Conservation (phyloP, 2,329 filamentous ascomycete genomes). For the Aotearoamyces nothofagi region DNA sequence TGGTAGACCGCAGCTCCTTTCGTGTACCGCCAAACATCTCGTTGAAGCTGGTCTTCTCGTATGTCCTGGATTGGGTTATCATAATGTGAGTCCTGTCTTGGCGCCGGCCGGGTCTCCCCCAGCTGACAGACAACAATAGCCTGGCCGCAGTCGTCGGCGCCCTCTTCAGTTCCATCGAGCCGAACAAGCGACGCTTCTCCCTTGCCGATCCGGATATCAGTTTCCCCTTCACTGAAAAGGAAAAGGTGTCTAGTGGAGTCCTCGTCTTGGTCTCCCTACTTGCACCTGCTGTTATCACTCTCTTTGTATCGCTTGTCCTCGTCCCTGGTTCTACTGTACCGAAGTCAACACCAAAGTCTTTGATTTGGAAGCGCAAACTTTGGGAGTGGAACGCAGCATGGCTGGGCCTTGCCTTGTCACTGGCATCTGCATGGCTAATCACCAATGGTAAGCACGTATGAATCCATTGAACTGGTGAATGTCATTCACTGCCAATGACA, state of each 20-base stretch:
- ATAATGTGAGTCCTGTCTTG: constrained; percentile 31
- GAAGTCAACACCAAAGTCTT: constrained; percentile 40
- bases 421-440: constrained; percentile 62
- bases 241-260: constrained; percentile 55
- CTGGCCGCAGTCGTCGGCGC: constrained; percentile 42
- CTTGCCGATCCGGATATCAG: constrained; percentile 62
- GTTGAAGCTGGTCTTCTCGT: constrained; percentile 38
- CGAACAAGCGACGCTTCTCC: constrained; percentile 57
- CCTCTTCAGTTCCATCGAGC: constrained; percentile 40
- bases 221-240: constrained; percentile 54
- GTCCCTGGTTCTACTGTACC: constrained; percentile 59
- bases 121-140: constrained; percentile 18
- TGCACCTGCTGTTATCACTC: constrained; percentile 52
- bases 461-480: too few relatives aligned
- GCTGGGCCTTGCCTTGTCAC: constrained; percentile 63
- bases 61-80: constrained; percentile 61
- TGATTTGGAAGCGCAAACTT: constrained; percentile 67
- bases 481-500: too few relatives aligned
- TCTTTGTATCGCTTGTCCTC: constrained; percentile 51
- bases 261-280: constrained; percentile 48
- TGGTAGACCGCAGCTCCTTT: too few relatives aligned
- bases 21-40: too few relatives aligned
- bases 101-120: neutral
- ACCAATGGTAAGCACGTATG: too few relatives aligned
- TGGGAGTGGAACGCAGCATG: constrained; percentile 85